Conservation (phyloP, 164 flowering plant genomes). For the Vitis rupestris region DNA sequence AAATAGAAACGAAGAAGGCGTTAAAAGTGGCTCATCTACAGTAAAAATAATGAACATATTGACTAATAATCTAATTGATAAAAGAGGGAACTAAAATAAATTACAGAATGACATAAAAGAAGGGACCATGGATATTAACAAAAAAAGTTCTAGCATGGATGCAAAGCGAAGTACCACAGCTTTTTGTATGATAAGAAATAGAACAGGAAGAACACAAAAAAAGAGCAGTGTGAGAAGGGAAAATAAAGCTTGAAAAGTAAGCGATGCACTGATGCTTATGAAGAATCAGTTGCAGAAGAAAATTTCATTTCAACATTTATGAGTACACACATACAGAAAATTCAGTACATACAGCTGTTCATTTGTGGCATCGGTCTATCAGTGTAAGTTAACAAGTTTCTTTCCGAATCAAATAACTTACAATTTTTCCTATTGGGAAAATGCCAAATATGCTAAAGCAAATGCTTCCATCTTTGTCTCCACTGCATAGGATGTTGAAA, state of each 20-base stretch:
- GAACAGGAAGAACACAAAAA: too few relatives aligned
- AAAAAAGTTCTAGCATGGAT: too few relatives aligned
- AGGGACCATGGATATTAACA: too few relatives aligned
- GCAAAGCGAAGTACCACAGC: too few relatives aligned
- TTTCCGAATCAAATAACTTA: slow-evolving; percentile 38
- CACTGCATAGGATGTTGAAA: slow-evolving; percentile 86
- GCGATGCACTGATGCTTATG: background rate
- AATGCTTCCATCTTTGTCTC: slow-evolving; percentile 82
- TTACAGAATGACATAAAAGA: background rate
- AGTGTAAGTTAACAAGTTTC: background rate
- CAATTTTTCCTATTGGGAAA: slow-evolving; percentile 84
- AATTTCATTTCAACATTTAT: background rate
- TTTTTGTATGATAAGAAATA: too few relatives aligned
- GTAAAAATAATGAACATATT: background rate
- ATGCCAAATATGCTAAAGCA: slow-evolving; percentile 94
- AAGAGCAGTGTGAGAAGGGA: too few relatives aligned
- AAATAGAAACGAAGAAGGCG: background rate
- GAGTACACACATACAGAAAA: background rate
- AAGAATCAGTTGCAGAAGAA: background rate
- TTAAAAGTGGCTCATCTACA: slow-evolving; percentile 1
- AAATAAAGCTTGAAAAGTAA: background rate
- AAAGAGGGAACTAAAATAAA: background rate
- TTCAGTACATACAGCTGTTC: too few relatives aligned
- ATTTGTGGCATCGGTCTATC: background rate
- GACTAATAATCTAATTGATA: background rate